Conservation (phyloP, 164 flowering plant species). For the Macadamia integrifolia region DNA sequence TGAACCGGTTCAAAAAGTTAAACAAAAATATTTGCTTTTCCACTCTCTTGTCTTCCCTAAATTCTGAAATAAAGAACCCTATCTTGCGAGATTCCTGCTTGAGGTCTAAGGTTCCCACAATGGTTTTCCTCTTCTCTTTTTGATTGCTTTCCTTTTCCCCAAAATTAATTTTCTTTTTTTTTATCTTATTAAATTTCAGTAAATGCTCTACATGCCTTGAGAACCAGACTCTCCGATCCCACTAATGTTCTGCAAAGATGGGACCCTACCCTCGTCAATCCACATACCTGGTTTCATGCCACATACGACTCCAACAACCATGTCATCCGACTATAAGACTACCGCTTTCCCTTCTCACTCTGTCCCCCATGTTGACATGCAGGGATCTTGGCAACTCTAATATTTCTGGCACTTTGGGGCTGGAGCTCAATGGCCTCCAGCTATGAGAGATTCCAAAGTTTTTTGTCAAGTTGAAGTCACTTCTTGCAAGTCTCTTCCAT, state of each 20-base stretch:
- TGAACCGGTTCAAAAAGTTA: too few species aligned
- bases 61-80: too few species aligned
- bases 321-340: constrained; percentile 69
- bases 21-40: too few species aligned
- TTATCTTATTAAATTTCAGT: constrained; percentile 30
- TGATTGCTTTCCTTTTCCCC: background rate
- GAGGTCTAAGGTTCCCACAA: too few species aligned
- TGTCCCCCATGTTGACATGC: constrained; percentile 6
- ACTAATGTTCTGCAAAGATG: constrained; percentile 76
- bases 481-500: constrained; percentile 53
- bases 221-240: constrained; percentile 62
- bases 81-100: too few species aligned
- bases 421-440: constrained; percentile 68
- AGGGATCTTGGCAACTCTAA: constrained; percentile 88
- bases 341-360: background rate
- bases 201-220: constrained; percentile 62
- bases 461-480: constrained; percentile 57
- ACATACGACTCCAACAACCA: constrained; percentile 63
- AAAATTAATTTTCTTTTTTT: background rate
- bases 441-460: constrained; percentile 66
- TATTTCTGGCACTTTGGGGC: constrained; percentile 66
- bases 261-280: constrained; percentile 90
- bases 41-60: too few species aligned
- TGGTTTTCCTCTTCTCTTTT: background rate
- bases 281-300: constrained; percentile 93